phyloP scores from a whole-genome alignment of 2,329 filamentous ascomycete genomes.

The Endothia cerciana region DNA sequence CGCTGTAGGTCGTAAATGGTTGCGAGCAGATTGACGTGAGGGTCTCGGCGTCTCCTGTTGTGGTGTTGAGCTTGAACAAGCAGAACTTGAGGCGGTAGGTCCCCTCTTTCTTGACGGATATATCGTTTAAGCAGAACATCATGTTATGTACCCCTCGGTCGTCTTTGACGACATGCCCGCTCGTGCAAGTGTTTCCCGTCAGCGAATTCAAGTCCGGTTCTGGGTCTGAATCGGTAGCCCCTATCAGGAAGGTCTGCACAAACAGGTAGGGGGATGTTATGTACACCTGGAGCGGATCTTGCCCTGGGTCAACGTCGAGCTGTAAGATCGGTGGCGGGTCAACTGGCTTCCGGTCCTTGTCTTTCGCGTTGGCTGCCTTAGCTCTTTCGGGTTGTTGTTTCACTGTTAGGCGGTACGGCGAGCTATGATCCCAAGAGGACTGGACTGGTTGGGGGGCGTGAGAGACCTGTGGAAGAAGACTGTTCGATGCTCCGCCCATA shows the following conservation, averaged over 20 bases:
- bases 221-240: slow-evolving; percentile 24
- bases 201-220: slow-evolving; percentile 29
- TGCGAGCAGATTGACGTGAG: slow-evolving; percentile 58
- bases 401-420: slow-evolving; percentile 27
- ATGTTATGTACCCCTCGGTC: slow-evolving; percentile 36
- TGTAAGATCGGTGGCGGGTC: slow-evolving; percentile 87
- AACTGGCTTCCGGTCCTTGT: slow-evolving; percentile 77
- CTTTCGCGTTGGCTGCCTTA: slow-evolving; percentile 30
- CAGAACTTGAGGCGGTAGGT: slow-evolving; percentile 75
- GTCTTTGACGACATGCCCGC: slow-evolving; percentile 46
- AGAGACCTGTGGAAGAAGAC: slow-evolving; percentile 21
- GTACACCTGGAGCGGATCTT: slow-evolving; percentile 60
- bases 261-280: slow-evolving; percentile 43
- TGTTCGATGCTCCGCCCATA: slow-evolving; percentile 22
- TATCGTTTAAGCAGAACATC: slow-evolving; percentile 56
- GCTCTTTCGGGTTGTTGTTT: slow-evolving; percentile 30
- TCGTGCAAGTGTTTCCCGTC: slow-evolving; percentile 44
- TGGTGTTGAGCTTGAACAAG: slow-evolving; percentile 67
- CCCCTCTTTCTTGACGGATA: slow-evolving; percentile 78
- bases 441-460: slow-evolving; percentile 4
- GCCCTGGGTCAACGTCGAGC: slow-evolving; percentile 55
- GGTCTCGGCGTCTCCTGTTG: slow-evolving; percentile 25
- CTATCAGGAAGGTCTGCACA: slow-evolving; percentile 33
- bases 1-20: slow-evolving; percentile 66
- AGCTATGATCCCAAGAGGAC: slow-evolving; percentile 25